A percentile compares a stretch with the other conserved stretches of the same genome.
Conservation (phyloP, 1,139 yeast species). For the Geotrichum reessii region DNA sequence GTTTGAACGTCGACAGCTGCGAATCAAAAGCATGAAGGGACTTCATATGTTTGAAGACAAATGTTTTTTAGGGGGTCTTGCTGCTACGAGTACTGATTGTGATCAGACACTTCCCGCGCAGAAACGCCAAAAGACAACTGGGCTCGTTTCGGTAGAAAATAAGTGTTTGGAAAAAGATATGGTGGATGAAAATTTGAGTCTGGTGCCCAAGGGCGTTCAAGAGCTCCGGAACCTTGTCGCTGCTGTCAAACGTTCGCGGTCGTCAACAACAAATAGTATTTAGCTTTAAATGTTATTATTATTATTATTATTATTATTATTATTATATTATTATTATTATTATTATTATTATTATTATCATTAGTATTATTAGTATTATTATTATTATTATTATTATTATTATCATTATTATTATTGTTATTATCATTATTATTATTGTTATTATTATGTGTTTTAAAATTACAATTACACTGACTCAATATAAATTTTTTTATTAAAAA, state of each 20-base stretch:
- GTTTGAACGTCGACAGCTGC: background rate
- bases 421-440: no score
- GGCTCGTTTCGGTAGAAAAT: background rate
- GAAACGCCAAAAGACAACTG: background rate
- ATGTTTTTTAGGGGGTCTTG: background rate
- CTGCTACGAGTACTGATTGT: background rate
- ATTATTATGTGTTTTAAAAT: no score
- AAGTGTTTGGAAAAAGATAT: background rate
- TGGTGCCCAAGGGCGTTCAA: conserved; percentile 6
- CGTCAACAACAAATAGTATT: background rate
- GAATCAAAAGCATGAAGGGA: conserved; percentile 6
- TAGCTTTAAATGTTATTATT: background rate
- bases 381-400: background rate
- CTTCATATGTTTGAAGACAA: conserved; percentile 6
- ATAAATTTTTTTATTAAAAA: no score
- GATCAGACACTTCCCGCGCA: background rate
- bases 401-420: background rate
- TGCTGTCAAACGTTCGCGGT: conserved; percentile 12
- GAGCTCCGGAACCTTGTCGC: conserved; percentile 18
- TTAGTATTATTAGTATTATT: background rate
- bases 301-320: background rate
- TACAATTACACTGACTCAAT: no score
- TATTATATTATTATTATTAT: background rate
- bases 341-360: no score
- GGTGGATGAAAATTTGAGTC: background rate